Evolutionary conservation across 805 yeast genomes (phyloP), one percentile per base, ranked within the genome.

Genomic region (Phaffomyces thermotolerans): DNA sequence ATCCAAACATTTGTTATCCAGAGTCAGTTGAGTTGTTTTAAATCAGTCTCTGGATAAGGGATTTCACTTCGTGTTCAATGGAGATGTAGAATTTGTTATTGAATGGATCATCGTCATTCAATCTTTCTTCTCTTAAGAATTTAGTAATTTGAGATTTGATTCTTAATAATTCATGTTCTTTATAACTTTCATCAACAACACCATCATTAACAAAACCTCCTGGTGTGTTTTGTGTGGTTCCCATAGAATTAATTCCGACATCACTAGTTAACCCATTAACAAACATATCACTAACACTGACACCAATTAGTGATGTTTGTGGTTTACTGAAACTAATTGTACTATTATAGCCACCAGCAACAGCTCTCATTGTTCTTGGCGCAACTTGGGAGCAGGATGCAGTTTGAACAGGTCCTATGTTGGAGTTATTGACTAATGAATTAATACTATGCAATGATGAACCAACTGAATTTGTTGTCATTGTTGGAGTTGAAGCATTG

Each of bases 321-420:
- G 46, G 44, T 7, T 50, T 48, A 30, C 49, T 44, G 41, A 50
- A 43, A 35, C 52, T 53, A 29, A 53, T 52, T 0, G 54, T 42
- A 20, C 44, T 44, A 3, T 49, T 36, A 25, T 40, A 43, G 17
- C 51, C 43, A 23, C 54, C 59, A 23, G 57, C 54, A 20, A 53
- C 44, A 2, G 62, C 57, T 35, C 60, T 50, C 53, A 58, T 57
- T 24, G 63, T 55, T 42, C 64, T 50, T 45, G 65, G 64, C 1
- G 64, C 63, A 33, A 60, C 56, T 46, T 59, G 63, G 2, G 64
- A 54, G 43, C 64, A 60, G 9, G 61, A 56, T 3, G 61, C 54
- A 3, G 64, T 58, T 24, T 51, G 52, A 14, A 45, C 36, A 5
- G 46, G 35, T 32, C 18, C n/a, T 17, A 14, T 25, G 18, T 31